Base-by-base conservation (phyloP, 176 grass and related monocot genomes). In the Triticum urartu region DNA sequence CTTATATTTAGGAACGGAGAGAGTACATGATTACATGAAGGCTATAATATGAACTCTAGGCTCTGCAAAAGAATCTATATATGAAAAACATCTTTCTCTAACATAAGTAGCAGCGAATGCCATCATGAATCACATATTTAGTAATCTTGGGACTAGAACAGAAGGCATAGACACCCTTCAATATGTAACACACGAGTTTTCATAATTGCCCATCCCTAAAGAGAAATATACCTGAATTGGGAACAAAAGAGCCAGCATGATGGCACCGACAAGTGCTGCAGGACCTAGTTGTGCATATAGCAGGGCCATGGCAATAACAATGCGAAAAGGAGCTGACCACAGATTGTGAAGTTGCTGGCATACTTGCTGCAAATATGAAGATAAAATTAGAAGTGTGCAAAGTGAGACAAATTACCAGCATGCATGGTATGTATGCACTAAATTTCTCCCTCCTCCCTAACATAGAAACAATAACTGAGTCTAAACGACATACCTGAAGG, bases 241-340 rank as follows among this genome's bases (percentile, higher is more conserved):
- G 60, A 98, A 88, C 84, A 98, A 81, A 92, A 98, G 77, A 86
- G 91, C 94, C n/a, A 98, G 87, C 90, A 98, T 75, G 33, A 94
- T 85, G 58, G 97, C 84, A 80, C 94, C 97, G 4, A 94, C 84
- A 82, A 98, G 86, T 62, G 93, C 88, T 79, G 97, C 93, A 83
- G 93, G 87, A 64, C 94, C 94, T 82, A 98, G 86, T 83, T 98
- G 88, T 42, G 48, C 38, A 42, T 95, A 98, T 52, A 98, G 86
- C 83, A 98, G 92, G 79, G 91, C 40, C 86, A 98, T 67, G 81
- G 97, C 78, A 79, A 93, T 92, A 75, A 91, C 62, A 85, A 98
- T 98, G 64, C 97, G 94, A 83, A 98, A 98, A 94, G 97, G 97
- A 91, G 97, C 97, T 72, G 97, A 98, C 97, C 97, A 98, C 71